Percentiles rank a stretch among this genome's conserved stretches.
These are phyloP conservation scores for Tritrichomonas foetus DNA, from an alignment of 208 protist species.

Conservation along the genomic window DNA sequence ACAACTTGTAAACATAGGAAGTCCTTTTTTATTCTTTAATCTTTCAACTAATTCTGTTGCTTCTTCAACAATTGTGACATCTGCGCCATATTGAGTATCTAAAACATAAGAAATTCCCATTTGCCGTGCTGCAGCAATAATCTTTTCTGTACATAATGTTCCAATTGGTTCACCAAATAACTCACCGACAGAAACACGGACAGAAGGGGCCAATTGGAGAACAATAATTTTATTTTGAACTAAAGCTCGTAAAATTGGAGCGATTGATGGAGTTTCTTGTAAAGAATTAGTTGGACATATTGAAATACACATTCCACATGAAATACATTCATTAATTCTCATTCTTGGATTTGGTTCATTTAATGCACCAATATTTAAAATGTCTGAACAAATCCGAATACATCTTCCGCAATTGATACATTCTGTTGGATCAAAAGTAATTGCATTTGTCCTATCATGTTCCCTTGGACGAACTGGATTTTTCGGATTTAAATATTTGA, in stretches of 20 bases:
- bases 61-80: constrained; percentile 60
- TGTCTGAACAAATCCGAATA: neutral
- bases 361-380: neutral
- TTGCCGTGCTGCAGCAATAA: constrained; percentile 48
- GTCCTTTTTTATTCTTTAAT: constrained; percentile 40
- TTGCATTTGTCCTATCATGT: neutral
- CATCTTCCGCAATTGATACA: neutral
- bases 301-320: constrained; percentile 58
- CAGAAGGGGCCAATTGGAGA: constrained; percentile 53
- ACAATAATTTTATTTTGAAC: constrained; percentile 43
- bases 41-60: constrained; percentile 49
- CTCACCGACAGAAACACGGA: constrained; percentile 52
- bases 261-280: constrained; percentile 43
- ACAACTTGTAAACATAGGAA: constrained; percentile 58
- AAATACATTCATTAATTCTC: constrained; percentile 54
- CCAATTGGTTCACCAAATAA: constrained; percentile 49
- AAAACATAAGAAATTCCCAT: constrained; percentile 59
- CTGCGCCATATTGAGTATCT: constrained; percentile 56
- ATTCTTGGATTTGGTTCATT: neutral
- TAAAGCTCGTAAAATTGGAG: constrained; percentile 43
- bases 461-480: constrained; percentile 36
- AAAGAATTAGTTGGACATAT: constrained; percentile 58
- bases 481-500: constrained; percentile 51
- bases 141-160: constrained; percentile 44
- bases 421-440: neutral